These are phyloP conservation scores for Mycena galericulata DNA, from an alignment of 768 basidiomycete genomes.

Conservation along the genomic window DNA sequence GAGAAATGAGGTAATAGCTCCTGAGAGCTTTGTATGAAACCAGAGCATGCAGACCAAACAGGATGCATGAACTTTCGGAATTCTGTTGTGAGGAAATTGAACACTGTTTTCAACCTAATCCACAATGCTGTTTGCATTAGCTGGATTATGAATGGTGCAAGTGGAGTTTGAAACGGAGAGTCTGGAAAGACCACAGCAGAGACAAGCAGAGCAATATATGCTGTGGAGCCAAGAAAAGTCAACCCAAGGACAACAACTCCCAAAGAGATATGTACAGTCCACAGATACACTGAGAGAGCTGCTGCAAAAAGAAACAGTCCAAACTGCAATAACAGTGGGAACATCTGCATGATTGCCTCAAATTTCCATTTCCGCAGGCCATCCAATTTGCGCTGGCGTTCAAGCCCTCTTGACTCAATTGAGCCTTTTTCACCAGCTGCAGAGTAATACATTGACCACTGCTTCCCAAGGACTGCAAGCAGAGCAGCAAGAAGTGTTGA, in stretches of 20 bases:
- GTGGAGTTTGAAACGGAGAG: constrained; percentile 8
- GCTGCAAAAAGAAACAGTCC: constrained; percentile 2
- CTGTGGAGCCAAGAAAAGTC: constrained; percentile 1
- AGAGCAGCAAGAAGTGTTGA: not conserved
- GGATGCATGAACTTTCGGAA: no score
- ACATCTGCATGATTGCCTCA: not conserved
- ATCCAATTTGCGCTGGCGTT: no score
- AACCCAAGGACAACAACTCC: not conserved
- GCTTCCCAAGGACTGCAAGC: no score
- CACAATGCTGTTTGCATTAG: no score
- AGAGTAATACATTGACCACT: no score
- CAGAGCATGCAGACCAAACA: no score
- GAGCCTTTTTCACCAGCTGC: not conserved
- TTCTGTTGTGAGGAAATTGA: no score
- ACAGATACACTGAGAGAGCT: constrained; percentile 9
- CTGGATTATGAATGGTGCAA: no score
- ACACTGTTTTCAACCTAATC: no score
- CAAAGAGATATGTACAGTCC: not conserved
- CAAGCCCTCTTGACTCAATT: not conserved
- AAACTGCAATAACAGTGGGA: constrained; percentile 13
- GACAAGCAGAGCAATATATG: not conserved
- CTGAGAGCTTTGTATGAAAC: not conserved
- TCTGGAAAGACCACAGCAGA: not conserved
- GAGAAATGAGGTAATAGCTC: not conserved
- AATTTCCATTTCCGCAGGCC: no score